Conservation (phyloP, 495 filamentous ascomycete genomes). For the Xeromyces bisporus region DNA sequence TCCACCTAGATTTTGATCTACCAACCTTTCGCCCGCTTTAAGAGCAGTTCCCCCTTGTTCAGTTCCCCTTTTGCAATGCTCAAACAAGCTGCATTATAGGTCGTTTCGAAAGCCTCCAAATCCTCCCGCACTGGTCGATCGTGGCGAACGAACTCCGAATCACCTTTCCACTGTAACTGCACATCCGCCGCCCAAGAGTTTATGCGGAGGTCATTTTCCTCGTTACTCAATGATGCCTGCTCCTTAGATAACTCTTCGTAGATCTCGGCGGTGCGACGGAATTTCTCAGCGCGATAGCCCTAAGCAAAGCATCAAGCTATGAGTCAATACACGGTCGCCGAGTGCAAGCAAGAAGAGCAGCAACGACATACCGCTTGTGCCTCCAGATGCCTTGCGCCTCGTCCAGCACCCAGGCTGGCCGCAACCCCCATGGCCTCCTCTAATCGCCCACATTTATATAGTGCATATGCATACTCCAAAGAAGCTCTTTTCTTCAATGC, state of each 20-base stretch:
- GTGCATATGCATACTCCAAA: constrained; percentile 75
- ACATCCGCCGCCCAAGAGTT: constrained; percentile 67
- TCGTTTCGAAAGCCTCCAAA: constrained; percentile 79
- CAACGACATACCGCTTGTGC: constrained; percentile 58
- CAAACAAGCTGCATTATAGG: constrained; percentile 82
- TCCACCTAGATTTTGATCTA: not conserved
- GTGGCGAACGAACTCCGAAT: constrained; percentile 31
- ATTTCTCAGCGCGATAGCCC: constrained; percentile 50
- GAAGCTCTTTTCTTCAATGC: constrained; percentile 45
- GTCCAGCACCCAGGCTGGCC: constrained; percentile 27
- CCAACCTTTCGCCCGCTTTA: constrained; percentile 63
- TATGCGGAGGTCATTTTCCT: constrained; percentile 75
- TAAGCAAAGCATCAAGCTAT: constrained; percentile 1
- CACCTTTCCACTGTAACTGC: constrained; percentile 71
- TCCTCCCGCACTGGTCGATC: constrained; percentile 54
- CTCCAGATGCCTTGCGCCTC: constrained; percentile 65
- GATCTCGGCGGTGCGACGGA: constrained; percentile 48
- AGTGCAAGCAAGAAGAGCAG: not conserved
- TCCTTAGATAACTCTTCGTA: constrained; percentile 46
- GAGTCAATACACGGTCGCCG: not conserved
- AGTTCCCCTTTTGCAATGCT: constrained; percentile 70
- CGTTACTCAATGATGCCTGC: constrained; percentile 33
- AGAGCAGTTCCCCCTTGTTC: constrained; percentile 52
- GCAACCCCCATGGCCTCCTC: constrained; percentile 48
- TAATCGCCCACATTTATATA: constrained; percentile 74